phyloP scores from a whole-genome alignment of 2,329 filamentous ascomycete species.

The Microcyclospora pomicola region DNA sequence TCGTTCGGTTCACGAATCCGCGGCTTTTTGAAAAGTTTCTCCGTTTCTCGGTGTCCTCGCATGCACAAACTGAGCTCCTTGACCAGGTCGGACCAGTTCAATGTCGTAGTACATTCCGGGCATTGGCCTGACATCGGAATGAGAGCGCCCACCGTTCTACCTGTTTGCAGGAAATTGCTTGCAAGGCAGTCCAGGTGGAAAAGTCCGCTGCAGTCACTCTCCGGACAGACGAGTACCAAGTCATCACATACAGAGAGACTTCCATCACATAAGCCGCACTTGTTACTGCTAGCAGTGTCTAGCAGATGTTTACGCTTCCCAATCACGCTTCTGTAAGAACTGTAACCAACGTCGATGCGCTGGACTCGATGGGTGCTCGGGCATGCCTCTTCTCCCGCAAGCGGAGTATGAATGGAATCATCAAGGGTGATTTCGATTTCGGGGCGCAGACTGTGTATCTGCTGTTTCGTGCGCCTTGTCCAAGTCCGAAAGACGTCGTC shows the following conservation, averaged over 20 bases:
- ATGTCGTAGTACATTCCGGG: conserved; percentile 48
- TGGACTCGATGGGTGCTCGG: conserved; percentile 22
- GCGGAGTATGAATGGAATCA: conserved; percentile 4
- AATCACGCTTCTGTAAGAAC: conserved; percentile 34
- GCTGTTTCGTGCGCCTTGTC: conserved; percentile 42
- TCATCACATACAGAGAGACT: conserved; percentile 25
- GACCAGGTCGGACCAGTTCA: conserved; percentile 66
- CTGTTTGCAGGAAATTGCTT: conserved; percentile 33
- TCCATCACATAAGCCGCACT: conserved; percentile 38
- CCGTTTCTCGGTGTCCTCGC: conserved; percentile 55
- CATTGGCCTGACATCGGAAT: conserved; percentile 58
- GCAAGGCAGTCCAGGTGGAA: conserved; percentile 47
- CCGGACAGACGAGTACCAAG: conserved; percentile 39
- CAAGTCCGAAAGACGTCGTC: conserved; percentile 56
- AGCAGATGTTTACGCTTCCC: conserved; percentile 37
- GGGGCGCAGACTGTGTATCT: conserved; percentile 34
- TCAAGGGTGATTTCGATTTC: conserved; percentile 33
- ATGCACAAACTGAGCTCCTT: conserved; percentile 66
- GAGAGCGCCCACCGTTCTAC: conserved; percentile 19
- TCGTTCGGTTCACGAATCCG: conserved; percentile 8
- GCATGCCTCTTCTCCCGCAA: conserved; percentile 13
- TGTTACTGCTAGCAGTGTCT: conserved; percentile 20
- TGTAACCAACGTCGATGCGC: conserved; percentile 41
- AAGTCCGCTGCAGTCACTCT: conserved; percentile 32
- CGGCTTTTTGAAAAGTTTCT: conserved; percentile 46